phyloP scores from a whole-genome alignment of 1,284 basidiomycete species.

The Microbotryomycetes sp. region DNA sequence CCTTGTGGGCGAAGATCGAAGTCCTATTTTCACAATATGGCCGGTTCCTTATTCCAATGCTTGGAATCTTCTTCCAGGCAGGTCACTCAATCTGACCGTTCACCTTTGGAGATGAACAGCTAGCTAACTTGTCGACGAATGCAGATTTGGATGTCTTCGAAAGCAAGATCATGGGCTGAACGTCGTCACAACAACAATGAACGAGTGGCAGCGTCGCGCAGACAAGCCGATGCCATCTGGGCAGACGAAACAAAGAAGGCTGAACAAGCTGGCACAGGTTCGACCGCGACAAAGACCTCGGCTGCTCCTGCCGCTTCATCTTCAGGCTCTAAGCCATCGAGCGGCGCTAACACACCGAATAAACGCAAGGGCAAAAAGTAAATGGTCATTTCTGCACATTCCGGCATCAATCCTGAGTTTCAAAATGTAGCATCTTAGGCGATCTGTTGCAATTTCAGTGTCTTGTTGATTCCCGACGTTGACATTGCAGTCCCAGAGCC shows the following conservation, averaged over 20 bases:
- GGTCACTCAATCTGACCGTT: too few species aligned
- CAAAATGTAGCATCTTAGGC: too few species aligned
- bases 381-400: too few species aligned
- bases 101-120: too few species aligned
- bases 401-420: too few species aligned
- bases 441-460: too few species aligned
- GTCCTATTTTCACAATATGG: background rate
- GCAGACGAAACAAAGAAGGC: background rate
- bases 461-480: too few species aligned
- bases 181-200: background rate
- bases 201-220: background rate
- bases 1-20: background rate
- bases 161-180: background rate
- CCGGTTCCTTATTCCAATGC: background rate
- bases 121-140: too few species aligned
- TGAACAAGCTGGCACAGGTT: background rate
- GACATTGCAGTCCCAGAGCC: too few species aligned
- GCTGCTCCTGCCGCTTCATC: background rate
- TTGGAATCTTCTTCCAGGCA: background rate
- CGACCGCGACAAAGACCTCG: background rate
- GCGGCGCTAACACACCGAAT: background rate
- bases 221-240: background rate
- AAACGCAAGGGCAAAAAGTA: background rate
- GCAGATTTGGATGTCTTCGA: background rate
- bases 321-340: background rate